These are phyloP conservation scores for Phaeoacremonium minimum DNA, from an alignment of 2,329 filamentous ascomycete genomes.

Conservation along the genomic window DNA sequence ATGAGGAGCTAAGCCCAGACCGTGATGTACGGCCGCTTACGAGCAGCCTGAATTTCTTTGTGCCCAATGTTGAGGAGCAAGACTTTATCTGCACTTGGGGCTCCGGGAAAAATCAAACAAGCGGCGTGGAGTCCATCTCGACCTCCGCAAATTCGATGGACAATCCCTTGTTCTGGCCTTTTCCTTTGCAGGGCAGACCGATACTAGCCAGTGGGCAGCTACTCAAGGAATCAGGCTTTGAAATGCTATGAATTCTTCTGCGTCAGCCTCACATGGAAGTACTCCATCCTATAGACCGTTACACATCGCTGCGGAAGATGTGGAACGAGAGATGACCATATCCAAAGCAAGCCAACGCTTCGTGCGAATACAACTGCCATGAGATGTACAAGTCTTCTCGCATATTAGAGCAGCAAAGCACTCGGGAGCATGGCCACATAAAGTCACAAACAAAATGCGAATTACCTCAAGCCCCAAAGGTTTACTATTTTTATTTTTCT, in stretches of 20 bases:
- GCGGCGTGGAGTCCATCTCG: slow-evolving; percentile 7
- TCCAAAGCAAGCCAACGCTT: no score
- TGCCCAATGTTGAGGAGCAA: slow-evolving; percentile 40
- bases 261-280: no score
- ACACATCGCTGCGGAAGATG: no score
- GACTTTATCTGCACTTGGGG: slow-evolving; percentile 48
- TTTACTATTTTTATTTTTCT: no score
- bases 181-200: slow-evolving; percentile 55
- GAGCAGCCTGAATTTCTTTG: slow-evolving; percentile 53
- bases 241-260: slow-evolving; percentile 29
- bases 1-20: slow-evolving; percentile 23
- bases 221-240: slow-evolving; percentile 49
- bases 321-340: no score
- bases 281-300: no score
- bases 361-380: no score
- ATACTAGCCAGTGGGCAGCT: slow-evolving; percentile 43
- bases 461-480: no score
- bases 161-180: slow-evolving; percentile 57
- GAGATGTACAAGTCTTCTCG: no score
- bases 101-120: slow-evolving; percentile 4
- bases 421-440: no score
- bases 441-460: no score
- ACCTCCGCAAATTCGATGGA: slow-evolving; percentile 33
- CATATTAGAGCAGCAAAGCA: no score
- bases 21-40: slow-evolving; percentile 37